A percentile compares a stretch with the other conserved stretches of the same genome.
These are phyloP conservation scores for Jaapia argillacea DNA, from an alignment of 768 basidiomycete species.

Conservation along the genomic window DNA sequence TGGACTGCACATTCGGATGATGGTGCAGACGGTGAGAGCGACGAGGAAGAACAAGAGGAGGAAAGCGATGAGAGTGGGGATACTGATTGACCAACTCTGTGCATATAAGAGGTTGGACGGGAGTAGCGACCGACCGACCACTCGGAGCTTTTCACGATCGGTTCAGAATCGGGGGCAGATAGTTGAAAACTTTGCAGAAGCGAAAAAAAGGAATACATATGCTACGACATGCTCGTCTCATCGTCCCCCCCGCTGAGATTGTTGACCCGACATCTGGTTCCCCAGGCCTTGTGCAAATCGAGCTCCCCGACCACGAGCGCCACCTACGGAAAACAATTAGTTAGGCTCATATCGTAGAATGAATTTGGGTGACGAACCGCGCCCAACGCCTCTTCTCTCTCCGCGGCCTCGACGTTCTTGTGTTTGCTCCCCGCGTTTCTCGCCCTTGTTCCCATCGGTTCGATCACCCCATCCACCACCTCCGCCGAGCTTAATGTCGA, in stretches of 20 bases:
- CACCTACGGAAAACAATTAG: constrained; percentile 29
- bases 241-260: neutral
- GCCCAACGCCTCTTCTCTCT: constrained; percentile 53
- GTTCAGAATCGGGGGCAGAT: too few species aligned
- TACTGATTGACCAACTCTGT: too few species aligned
- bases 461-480: constrained; percentile 55
- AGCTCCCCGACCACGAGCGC: constrained; percentile 61
- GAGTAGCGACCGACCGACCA: too few species aligned
- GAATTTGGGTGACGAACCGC: constrained; percentile 30
- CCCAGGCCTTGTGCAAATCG: constrained; percentile 82
- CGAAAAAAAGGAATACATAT: too few species aligned
- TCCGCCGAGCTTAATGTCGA: constrained; percentile 78
- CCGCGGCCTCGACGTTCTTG: constrained; percentile 71
- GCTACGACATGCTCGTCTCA: too few species aligned
- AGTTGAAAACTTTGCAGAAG: too few species aligned
- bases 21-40: constrained; percentile 5
- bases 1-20: constrained; percentile 35
- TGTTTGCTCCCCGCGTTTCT: constrained; percentile 72
- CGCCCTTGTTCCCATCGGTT: constrained; percentile 60
- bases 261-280: constrained; percentile 53
- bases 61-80: constrained; percentile 11
- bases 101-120: too few species aligned
- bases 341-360: neutral
- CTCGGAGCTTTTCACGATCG: too few species aligned
- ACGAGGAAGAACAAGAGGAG: constrained; percentile 14